These are phyloP conservation scores for Ustilago xerochloae DNA, from an alignment of 1,284 basidiomycete species.

Conservation along the genomic window DNA sequence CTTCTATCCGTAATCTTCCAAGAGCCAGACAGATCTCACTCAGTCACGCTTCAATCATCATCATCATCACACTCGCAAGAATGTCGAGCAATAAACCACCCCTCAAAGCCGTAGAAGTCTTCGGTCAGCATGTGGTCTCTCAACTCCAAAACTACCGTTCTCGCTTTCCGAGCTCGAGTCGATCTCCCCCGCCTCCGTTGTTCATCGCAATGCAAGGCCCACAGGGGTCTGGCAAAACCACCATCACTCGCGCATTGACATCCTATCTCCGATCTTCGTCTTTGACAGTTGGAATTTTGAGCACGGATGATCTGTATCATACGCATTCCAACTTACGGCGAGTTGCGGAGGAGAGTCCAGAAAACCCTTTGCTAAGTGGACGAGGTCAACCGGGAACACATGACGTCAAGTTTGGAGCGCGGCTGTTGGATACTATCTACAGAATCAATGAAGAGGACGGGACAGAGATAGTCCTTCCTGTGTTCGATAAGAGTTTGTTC, in stretches of 20 bases:
- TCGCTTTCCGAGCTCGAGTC: neutral
- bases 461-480: conserved; percentile 12
- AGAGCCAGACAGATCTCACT: too few species aligned
- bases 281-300: conserved; percentile 13
- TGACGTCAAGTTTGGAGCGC: conserved; percentile 20
- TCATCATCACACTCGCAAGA: neutral
- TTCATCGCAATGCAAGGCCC: conserved; percentile 51
- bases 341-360: conserved; percentile 25
- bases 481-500: conserved; percentile 42
- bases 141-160: conserved; percentile 19
- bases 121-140: conserved; percentile 24
- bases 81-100: conserved; percentile 9
- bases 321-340: conserved; percentile 22
- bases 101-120: conserved; percentile 24
- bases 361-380: conserved; percentile 32
- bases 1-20: neutral
- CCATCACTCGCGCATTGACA: conserved; percentile 24
- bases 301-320: conserved; percentile 42
- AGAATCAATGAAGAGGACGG: conserved; percentile 11
- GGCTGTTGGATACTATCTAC: conserved; percentile 13
- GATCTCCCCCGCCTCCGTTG: conserved; percentile 20
- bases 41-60: neutral
- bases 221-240: conserved; percentile 47
- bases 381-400: conserved; percentile 47
- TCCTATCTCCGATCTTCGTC: conserved; percentile 9